These are phyloP conservation scores for Solanum sparsipilum DNA, from an alignment of 257 asterid genomes.

Conservation along the genomic window DNA sequence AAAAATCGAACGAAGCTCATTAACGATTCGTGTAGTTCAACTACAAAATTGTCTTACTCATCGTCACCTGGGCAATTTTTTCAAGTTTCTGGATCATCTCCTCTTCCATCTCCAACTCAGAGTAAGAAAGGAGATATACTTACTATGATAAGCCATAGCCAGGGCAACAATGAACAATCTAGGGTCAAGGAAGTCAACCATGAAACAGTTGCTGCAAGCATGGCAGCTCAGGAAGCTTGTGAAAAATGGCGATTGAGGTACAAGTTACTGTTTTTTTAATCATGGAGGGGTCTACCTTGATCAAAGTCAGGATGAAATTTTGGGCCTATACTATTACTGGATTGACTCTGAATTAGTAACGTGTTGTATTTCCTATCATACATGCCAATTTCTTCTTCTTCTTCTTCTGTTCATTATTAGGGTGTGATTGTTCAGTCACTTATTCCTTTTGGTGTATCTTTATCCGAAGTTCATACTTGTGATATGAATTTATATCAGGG, in stretches of 20 bases:
- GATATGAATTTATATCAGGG: conserved; percentile 47
- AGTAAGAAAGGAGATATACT: conserved; percentile 33
- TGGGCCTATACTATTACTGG: background rate
- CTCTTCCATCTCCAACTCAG: conserved; percentile 30
- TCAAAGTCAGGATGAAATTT: background rate
- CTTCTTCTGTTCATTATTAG: background rate
- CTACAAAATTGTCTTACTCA: conserved; percentile 29
- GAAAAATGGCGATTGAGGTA: conserved; percentile 94
- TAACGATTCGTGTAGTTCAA: conserved; percentile 31
- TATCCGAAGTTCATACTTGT: conserved; percentile 12
- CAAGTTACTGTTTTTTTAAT: conserved; percentile 3
- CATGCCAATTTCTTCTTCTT: background rate
- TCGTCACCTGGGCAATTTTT: conserved; percentile 31
- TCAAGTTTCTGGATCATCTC: conserved; percentile 39
- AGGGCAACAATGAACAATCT: conserved; percentile 26
- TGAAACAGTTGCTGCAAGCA: conserved; percentile 36
- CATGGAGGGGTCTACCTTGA: background rate
- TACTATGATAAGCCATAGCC: conserved; percentile 19
- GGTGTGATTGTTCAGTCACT: background rate
- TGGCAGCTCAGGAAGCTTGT: conserved; percentile 81
- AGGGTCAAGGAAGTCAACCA: conserved; percentile 30
- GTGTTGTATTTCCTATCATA: background rate
- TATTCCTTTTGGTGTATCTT: background rate
- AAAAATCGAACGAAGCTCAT: conserved; percentile 36
- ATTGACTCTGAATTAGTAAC: background rate